These are phyloP conservation scores for Quercus dentata DNA, from an alignment of 306 rosid species.

Conservation along the genomic window DNA sequence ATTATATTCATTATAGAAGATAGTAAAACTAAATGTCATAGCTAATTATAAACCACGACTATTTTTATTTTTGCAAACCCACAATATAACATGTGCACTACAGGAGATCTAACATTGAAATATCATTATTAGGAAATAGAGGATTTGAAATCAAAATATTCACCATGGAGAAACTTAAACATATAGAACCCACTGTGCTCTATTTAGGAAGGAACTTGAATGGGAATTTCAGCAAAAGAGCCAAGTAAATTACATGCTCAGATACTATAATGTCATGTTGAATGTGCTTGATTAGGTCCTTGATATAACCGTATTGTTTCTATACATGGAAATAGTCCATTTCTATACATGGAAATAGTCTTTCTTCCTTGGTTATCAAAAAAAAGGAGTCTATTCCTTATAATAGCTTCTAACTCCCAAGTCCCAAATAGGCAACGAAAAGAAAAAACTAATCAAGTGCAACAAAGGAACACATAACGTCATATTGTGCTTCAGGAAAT, in stretches of 20 bases:
- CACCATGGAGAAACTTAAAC: background rate
- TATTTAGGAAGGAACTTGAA: background rate
- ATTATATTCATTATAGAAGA: background rate
- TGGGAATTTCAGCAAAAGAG: background rate
- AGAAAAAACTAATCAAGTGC: background rate
- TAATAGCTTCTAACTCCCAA: background rate
- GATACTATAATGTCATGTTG: background rate
- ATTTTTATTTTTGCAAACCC: too few species aligned
- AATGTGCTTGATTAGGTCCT: background rate
- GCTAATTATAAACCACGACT: background rate
- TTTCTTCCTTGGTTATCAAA: background rate
- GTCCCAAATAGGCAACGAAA: background rate
- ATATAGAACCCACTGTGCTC: background rate
- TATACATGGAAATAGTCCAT: background rate
- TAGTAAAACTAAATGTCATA: background rate
- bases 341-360: background rate
- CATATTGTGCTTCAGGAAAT: background rate
- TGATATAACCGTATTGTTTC: background rate
- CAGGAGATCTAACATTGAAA: background rate
- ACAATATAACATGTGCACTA: background rate
- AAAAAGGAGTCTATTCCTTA: too few species aligned
- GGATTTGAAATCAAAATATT: background rate
- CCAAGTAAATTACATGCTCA: background rate
- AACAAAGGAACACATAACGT: background rate
- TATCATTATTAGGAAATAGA: background rate